These are phyloP conservation scores for Bolboschoenus planiculmis DNA, from an alignment of 176 grass and related monocot species.

Conservation along the genomic window DNA sequence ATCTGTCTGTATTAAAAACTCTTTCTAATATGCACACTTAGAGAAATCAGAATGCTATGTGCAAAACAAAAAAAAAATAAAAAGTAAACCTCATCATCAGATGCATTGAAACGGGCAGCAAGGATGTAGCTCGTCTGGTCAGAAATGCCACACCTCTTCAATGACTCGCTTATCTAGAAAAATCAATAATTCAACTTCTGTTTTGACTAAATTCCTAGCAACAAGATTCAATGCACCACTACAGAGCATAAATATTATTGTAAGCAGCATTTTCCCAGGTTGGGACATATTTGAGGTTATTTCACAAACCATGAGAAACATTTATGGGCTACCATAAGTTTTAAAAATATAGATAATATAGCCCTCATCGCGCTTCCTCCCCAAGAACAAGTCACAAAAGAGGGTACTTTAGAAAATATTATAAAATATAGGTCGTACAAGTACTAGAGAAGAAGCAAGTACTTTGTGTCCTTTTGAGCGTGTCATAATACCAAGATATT, in stretches of 20 bases:
- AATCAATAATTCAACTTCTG: not conserved
- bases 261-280: not conserved
- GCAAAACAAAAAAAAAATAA: not conserved
- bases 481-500: not conserved
- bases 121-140: constrained; percentile 71
- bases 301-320: not conserved
- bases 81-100: constrained; percentile 59
- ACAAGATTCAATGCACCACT: not conserved
- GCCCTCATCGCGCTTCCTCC: not conserved
- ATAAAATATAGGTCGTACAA: not conserved
- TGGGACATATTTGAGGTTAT: not conserved
- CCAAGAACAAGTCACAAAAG: not conserved
- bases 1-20: not conserved
- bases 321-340: not conserved
- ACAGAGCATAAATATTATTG: not conserved
- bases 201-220: not conserved
- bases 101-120: constrained; percentile 75
- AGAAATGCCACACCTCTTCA: constrained; percentile 81
- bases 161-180: constrained; percentile 65
- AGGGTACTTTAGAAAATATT: not conserved
- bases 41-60: not conserved
- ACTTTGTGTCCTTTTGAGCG: not conserved
- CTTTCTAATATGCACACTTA: not conserved
- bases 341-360: not conserved
- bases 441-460: not conserved